phyloP scores from a whole-genome alignment of 352 stramenopile species.

The Discostella stelligera region DNA sequence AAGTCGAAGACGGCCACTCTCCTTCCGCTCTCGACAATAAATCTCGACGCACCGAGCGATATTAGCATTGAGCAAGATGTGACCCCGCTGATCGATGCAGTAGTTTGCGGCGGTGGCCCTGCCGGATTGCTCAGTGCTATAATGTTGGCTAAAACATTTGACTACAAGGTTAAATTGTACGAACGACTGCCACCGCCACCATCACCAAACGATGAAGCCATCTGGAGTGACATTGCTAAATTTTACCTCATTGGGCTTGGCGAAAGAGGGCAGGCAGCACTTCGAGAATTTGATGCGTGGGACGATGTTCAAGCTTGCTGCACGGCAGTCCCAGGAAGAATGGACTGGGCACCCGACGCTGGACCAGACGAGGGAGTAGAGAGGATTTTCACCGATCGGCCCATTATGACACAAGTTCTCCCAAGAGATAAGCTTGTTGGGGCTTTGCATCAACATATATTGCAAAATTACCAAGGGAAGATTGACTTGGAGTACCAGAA shows the following conservation, averaged over 20 bases:
- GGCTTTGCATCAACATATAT: constrained; percentile 68
- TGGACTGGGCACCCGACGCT: constrained; percentile 72
- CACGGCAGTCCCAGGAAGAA: constrained; percentile 72
- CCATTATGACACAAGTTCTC: constrained; percentile 69
- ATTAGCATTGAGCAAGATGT: background rate
- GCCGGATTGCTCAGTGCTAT: constrained; percentile 79
- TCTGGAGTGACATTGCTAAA: constrained; percentile 77
- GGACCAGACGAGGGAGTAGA: constrained; percentile 63
- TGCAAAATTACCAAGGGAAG: constrained; percentile 34
- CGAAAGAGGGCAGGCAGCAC: constrained; percentile 71
- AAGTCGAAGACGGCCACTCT: background rate
- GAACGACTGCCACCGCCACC: constrained; percentile 71
- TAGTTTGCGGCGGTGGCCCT: constrained; percentile 78
- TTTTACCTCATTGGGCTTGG: constrained; percentile 81
- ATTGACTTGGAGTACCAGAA: constrained; percentile 67
- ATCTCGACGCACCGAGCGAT: background rate
- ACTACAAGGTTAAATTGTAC: constrained; percentile 71
- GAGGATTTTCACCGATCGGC: constrained; percentile 70
- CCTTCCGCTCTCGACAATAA: background rate
- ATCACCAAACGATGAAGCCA: constrained; percentile 56
- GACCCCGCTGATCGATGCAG: constrained; percentile 30
- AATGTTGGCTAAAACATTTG: constrained; percentile 66
- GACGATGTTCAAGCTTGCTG: constrained; percentile 70
- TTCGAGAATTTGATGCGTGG: constrained; percentile 76
- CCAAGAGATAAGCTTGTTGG: constrained; percentile 76